phyloP scores from a whole-genome alignment of 176 grass and related monocot species.

The Rhynchospora tenuis region DNA sequence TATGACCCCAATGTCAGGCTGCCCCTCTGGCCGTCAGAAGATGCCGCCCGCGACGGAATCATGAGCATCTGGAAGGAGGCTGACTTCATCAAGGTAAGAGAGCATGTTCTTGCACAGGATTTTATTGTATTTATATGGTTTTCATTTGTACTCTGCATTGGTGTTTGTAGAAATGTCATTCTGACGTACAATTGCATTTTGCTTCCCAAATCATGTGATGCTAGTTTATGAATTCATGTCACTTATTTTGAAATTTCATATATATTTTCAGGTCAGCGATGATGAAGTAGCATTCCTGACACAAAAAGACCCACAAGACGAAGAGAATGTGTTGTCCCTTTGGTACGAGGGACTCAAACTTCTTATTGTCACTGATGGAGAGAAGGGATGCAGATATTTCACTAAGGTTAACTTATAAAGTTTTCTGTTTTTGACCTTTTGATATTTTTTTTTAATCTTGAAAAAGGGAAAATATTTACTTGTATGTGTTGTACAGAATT shows the following conservation, averaged over 20 bases:
- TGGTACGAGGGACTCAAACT: slow-evolving; percentile 89
- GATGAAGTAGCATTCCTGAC: slow-evolving; percentile 88
- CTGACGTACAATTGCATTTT: too few species aligned
- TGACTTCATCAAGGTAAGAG: slow-evolving; percentile 69
- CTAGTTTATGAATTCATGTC: neutral
- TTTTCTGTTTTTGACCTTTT: neutral
- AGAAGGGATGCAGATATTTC: slow-evolving; percentile 89
- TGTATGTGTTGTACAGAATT: slow-evolving; percentile 31
- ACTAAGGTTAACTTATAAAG: slow-evolving; percentile 39
- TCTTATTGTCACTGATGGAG: slow-evolving; percentile 84
- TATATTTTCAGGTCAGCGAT: slow-evolving; percentile 48
- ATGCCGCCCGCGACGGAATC: slow-evolving; percentile 50
- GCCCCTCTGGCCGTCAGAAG: slow-evolving; percentile 72
- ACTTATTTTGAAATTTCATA: too few species aligned
- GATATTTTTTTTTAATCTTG: neutral
- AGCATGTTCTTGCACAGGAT: neutral
- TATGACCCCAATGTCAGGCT: slow-evolving; percentile 89
- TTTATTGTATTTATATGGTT: neutral
- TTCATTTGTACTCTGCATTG: neutral
- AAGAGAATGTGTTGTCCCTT: slow-evolving; percentile 62
- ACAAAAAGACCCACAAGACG: slow-evolving; percentile 44
- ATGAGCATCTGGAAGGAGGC: slow-evolving; percentile 89
- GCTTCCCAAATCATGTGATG: neutral
- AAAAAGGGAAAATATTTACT: neutral
- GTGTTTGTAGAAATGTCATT: neutral